Conservation (phyloP, 2,329 filamentous ascomycete species). For the Fusarium agapanthi region DNA sequence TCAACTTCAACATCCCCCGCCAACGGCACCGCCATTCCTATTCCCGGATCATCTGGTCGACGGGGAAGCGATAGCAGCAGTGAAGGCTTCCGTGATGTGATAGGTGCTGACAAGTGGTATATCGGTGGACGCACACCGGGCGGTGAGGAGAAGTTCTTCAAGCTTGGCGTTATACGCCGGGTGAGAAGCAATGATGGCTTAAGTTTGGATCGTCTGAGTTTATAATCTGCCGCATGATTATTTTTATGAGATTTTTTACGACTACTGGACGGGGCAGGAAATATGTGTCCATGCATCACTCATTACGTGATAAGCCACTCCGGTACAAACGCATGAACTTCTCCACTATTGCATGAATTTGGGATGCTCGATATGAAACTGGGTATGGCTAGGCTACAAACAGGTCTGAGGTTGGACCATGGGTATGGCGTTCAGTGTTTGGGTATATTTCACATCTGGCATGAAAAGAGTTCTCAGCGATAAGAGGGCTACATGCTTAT, state of each 20-base stretch:
- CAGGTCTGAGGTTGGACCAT: slow-evolving; percentile 3
- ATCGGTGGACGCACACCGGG: slow-evolving; percentile 78
- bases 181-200: slow-evolving; percentile 78
- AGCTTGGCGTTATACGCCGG: slow-evolving; percentile 77
- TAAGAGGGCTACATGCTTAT: slow-evolving; percentile 7
- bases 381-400: slow-evolving; percentile 7
- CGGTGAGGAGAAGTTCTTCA: slow-evolving; percentile 85
- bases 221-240: slow-evolving; percentile 55
- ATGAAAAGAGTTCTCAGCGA: slow-evolving; percentile 4
- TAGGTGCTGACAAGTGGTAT: slow-evolving; percentile 82
- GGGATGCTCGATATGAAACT: slow-evolving; percentile 20
- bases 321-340: slow-evolving; percentile 18
- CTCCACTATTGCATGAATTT: slow-evolving; percentile 4
- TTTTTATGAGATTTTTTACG: not conserved
- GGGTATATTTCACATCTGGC: slow-evolving; percentile 11
- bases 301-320: slow-evolving; percentile 13
- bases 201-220: slow-evolving; percentile 77
- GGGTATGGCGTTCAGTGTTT: slow-evolving; percentile 30
- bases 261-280: not conserved
- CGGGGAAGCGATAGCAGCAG: slow-evolving; percentile 79
- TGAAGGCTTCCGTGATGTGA: slow-evolving; percentile 78
- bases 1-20: slow-evolving; percentile 26
- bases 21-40: slow-evolving; percentile 50
- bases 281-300: not conserved
- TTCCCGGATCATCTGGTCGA: slow-evolving; percentile 54